phyloP scores from a whole-genome alignment of 2,329 filamentous ascomycete species.

The Tolypocladium endophyticum region DNA sequence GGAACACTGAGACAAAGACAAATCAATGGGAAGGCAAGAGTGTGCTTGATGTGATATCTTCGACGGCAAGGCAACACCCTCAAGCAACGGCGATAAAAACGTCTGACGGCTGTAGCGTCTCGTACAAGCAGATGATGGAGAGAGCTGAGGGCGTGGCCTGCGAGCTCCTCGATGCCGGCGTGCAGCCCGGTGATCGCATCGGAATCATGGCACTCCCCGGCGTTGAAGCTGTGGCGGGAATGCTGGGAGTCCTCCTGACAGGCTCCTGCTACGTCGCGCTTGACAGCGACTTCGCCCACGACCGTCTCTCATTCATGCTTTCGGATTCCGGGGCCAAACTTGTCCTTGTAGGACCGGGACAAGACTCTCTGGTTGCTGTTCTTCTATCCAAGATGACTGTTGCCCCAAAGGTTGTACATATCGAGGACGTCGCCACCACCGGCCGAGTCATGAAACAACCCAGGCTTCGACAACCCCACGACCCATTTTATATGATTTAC shows the following conservation, averaged over 20 bases:
- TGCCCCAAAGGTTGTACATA: not conserved
- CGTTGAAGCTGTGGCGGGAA: not conserved
- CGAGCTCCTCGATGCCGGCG: not conserved
- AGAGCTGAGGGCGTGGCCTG: not conserved
- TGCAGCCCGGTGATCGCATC: not conserved
- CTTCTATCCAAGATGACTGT: not conserved
- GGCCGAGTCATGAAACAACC: not conserved
- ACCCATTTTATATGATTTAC: not conserved
- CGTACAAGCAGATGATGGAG: not conserved
- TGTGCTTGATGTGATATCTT: not conserved
- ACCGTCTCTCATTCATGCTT: not conserved
- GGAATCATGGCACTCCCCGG: not conserved
- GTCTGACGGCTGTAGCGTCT: not conserved
- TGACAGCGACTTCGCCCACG: not conserved
- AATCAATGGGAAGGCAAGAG: not conserved
- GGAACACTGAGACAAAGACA: not conserved
- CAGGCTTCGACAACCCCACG: not conserved
- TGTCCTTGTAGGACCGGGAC: not conserved
- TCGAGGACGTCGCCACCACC: not conserved
- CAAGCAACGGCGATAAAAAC: not conserved
- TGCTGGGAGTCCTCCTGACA: not conserved
- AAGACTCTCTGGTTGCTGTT: not conserved
- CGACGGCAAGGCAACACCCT: not conserved
- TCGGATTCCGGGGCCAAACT: not conserved
- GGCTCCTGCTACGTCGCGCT: not conserved